Evolutionary conservation across 2,329 filamentous ascomycete genomes (phyloP), one percentile per base, ranked within the genome.

Genomic region (Thermothelomyces thermophilus): DNA sequence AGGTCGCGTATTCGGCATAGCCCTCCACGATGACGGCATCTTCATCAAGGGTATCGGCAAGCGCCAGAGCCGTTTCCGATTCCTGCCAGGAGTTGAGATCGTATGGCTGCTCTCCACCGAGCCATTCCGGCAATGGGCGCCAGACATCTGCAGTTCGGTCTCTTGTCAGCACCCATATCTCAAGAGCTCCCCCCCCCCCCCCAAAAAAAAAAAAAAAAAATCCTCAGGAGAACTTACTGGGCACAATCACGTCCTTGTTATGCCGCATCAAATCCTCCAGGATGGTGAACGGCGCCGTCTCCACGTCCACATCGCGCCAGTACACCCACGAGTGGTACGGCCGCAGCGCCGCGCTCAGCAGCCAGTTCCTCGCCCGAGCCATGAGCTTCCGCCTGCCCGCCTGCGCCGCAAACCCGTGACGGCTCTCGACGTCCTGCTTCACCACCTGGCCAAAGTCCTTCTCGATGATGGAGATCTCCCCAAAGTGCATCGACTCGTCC

Each of bases 71-170:
- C 0, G 93, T 98, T 64, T 98, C 94, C 0, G 93, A 98, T 69
- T 98, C 93, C 68, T 98, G 93, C 93, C 93, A 98, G 14, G 91
- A 97, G 68, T 98, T 98, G 61, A 98, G 69, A 70, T 98, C 93
- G 67, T 98, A 98, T 1, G 93, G 93, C 66, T 98, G 93, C 67
- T 98, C 93, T 62, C 93, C 94, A 40, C 93, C 93, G 20, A 98
- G 86, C 93, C 93, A 98, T 68, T 98, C 93, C 6, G 93, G 93
- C 41, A 98, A 79, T n/a, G 93, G 93, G 57, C 93, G 84, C 93
- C 93, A 98, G 53, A 98, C 93, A 72, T 98, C 86, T 90, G 54
- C n/a, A 39, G 36, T 7, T 4, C 3, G 0, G n/a, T n/a, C n/a
- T n/a, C 5, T n/a, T 44, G 40, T 45, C 41, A 50, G 40, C 50